These are phyloP conservation scores for Gonium pectorale DNA, from an alignment of 139 green algal genomes.

Conservation along the genomic window DNA sequence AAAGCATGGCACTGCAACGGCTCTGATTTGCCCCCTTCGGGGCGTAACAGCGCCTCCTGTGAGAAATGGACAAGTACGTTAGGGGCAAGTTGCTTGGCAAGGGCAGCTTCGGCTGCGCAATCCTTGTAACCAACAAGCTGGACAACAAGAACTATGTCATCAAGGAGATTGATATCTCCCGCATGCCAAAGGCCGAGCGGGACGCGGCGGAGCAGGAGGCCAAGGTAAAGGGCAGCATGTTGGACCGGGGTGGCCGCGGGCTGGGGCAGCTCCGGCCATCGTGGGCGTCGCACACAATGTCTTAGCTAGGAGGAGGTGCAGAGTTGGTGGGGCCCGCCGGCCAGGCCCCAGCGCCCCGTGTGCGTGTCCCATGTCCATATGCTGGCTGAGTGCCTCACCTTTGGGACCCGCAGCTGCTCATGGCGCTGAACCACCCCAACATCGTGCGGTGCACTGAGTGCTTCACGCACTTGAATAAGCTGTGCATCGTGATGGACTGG, in stretches of 20 bases:
- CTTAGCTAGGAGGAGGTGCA: too few species aligned
- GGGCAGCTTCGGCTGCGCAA: slow-evolving; percentile 73
- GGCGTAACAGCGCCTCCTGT: background rate
- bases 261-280: too few species aligned
- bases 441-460: slow-evolving; percentile 76
- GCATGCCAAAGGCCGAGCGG: slow-evolving; percentile 70
- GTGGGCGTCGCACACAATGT: too few species aligned
- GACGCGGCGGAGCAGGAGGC: slow-evolving; percentile 75
- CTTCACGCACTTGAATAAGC: slow-evolving; percentile 69
- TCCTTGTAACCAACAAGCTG: slow-evolving; percentile 65
- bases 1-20: too few species aligned
- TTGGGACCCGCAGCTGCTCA: slow-evolving; percentile 65
- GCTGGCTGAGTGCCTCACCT: too few species aligned
- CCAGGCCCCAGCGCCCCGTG: too few species aligned
- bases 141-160: slow-evolving; percentile 81
- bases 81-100: slow-evolving; percentile 72
- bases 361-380: too few species aligned
- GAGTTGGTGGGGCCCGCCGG: too few species aligned
- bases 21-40: background rate
- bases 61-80: slow-evolving; percentile 61
- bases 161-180: slow-evolving; percentile 81
- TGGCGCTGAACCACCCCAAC: slow-evolving; percentile 79
- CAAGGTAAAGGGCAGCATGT: too few species aligned
- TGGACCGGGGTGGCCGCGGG: too few species aligned
- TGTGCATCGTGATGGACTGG: slow-evolving; percentile 84